Evolutionary conservation across 352 stramenopile species (phyloP).

Genomic region (Globisporangium radiosum): DNA sequence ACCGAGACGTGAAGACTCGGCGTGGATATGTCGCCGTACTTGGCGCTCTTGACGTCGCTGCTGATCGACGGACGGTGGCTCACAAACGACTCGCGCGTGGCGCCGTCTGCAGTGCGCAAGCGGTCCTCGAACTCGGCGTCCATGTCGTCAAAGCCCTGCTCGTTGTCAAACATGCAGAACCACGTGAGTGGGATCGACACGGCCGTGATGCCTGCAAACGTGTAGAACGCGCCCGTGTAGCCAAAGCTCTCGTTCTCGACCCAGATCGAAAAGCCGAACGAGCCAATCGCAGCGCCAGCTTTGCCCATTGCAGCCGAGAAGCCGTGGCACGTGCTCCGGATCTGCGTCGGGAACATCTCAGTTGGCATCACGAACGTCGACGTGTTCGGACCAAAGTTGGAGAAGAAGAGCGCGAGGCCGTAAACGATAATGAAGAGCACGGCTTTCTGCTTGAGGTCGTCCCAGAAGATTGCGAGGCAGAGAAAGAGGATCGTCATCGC

Average conservation of each 20-base stretch:
- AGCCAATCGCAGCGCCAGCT: conserved; percentile 67
- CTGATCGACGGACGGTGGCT: conserved; percentile 1
- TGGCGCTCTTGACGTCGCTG: conserved; percentile 2
- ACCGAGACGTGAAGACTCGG: conserved; percentile 5
- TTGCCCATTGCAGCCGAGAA: conserved; percentile 87
- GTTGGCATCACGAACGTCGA: conserved; percentile 88
- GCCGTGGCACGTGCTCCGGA: conserved; percentile 83
- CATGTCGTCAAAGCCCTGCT: conserved; percentile 46
- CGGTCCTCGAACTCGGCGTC: conserved; percentile 46
- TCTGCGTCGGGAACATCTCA: conserved; percentile 82
- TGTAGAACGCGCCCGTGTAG: conserved; percentile 57
- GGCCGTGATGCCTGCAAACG: conserved; percentile 41
- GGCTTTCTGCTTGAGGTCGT: conserved; percentile 35
- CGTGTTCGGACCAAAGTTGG: conserved; percentile 83
- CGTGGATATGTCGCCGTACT: conserved; percentile 10
- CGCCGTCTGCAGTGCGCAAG: conserved; percentile 6
- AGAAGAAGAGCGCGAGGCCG: conserved; percentile 71
- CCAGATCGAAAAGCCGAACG: conserved; percentile 63
- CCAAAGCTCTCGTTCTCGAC: conserved; percentile 47
- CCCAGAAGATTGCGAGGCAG: conserved; percentile 55
- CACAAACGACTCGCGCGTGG: conserved; percentile 15
- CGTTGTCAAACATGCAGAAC: conserved; percentile 65
- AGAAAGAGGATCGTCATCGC: conserved; percentile 66
- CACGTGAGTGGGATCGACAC: conserved; percentile 53
- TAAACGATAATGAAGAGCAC: conserved; percentile 73